These are phyloP conservation scores for Neospora caninum DNA, from an alignment of 169 alveolate species.

Conservation along the genomic window DNA sequence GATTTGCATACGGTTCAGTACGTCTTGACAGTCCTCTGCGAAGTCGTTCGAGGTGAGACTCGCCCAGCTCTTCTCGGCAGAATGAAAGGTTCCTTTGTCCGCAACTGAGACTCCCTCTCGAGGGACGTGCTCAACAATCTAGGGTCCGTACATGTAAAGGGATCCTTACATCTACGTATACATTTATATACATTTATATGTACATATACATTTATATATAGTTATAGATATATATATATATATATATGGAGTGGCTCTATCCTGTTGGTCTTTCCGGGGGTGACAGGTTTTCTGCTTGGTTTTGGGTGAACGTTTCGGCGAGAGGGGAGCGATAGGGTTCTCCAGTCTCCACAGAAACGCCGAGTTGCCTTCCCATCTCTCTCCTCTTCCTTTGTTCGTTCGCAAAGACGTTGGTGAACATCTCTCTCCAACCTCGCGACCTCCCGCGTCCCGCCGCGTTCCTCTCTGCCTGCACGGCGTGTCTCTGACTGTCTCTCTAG, in stretches of 20 bases:
- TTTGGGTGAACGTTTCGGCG: no score
- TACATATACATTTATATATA: background rate
- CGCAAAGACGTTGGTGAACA: no score
- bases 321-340: no score
- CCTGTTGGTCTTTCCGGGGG: no score
- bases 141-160: background rate
- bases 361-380: background rate
- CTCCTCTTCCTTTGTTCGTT: background rate
- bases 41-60: constrained; percentile 60
- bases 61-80: background rate
- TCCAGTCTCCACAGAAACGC: background rate
- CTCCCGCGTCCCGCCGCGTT: no score
- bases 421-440: no score
- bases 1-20: constrained; percentile 60
- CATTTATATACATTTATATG: background rate
- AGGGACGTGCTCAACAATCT: background rate
- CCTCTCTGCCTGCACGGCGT: no score
- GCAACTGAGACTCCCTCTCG: background rate
- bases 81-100: background rate
- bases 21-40: constrained; percentile 62
- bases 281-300: no score
- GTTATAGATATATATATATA: background rate
- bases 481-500: no score
- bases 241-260: background rate
- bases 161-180: background rate